These are phyloP conservation scores for Candolleomyces efflorescens DNA, from an alignment of 768 basidiomycete genomes.

Conservation along the genomic window DNA sequence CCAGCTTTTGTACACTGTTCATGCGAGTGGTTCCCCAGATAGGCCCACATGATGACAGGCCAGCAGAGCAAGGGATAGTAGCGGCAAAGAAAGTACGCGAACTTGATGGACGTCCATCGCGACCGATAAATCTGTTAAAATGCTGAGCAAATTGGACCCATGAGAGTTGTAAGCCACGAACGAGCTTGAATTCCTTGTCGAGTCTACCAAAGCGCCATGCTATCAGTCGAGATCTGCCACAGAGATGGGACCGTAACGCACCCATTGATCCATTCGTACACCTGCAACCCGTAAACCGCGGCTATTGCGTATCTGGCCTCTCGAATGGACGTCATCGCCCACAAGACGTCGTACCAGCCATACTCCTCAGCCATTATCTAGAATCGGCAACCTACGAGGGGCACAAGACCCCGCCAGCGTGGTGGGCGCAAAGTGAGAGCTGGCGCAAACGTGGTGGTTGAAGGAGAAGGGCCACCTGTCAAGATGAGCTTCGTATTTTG, in stretches of 20 bases:
- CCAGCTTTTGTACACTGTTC: conserved; percentile 26
- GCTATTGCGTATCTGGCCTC: background rate
- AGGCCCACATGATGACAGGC: conserved; percentile 34
- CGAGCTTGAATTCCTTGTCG: conserved; percentile 26
- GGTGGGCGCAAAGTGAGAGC: background rate
- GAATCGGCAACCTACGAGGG: background rate
- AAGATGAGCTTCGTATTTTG: background rate
- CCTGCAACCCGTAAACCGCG: background rate
- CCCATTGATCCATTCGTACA: conserved; percentile 36
- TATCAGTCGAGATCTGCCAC: background rate
- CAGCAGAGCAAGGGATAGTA: conserved; percentile 37
- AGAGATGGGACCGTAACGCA: conserved; percentile 15
- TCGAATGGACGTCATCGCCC: background rate
- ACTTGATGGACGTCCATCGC: conserved; percentile 35
- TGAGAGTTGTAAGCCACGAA: conserved; percentile 13
- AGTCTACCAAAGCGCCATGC: conserved; percentile 17
- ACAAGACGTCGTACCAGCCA: background rate
- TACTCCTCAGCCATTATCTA: background rate
- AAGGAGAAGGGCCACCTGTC: background rate
- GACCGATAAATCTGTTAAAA: conserved; percentile 28
- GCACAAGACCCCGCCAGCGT: background rate
- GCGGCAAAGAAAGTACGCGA: conserved; percentile 36
- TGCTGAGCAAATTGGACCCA: background rate
- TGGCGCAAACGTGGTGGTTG: background rate
- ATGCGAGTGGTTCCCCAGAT: conserved; percentile 27